Evolutionary conservation across 371 early-diverging fungal genomes (phyloP).

Genomic region (Nematocida ironsii): DNA sequence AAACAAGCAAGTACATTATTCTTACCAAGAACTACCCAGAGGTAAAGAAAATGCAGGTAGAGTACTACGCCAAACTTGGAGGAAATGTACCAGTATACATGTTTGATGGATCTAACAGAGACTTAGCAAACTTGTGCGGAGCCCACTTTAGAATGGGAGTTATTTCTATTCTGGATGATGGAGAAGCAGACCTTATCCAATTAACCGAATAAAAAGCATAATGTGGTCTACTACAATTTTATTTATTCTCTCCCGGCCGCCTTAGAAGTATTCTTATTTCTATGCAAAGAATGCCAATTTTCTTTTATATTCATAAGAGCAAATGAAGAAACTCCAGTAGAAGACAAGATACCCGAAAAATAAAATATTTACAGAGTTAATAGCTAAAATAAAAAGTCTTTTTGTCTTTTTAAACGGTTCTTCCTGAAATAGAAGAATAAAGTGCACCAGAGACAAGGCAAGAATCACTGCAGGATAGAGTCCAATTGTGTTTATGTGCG

Average conservation of each 20-base stretch:
- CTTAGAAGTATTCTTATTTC: not conserved
- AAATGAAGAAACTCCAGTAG: not conserved
- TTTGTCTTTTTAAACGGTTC: not conserved
- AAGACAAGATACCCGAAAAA: not conserved
- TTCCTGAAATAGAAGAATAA: not conserved
- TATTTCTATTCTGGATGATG: slow-evolving; percentile 69
- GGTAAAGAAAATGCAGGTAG: slow-evolving; percentile 64
- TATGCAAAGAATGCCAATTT: not conserved
- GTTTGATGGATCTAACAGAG: slow-evolving; percentile 70
- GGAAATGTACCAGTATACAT: slow-evolving; percentile 68
- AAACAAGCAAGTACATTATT: slow-evolving; percentile 67
- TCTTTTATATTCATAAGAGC: not conserved
- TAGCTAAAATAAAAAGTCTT: not conserved
- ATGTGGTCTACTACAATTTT: slow-evolving; percentile 9
- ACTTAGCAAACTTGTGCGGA: slow-evolving; percentile 64
- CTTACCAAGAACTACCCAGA: slow-evolving; percentile 68
- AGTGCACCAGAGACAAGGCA: not conserved
- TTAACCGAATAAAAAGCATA: slow-evolving; percentile 35
- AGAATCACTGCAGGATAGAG: not conserved
- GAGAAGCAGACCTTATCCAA: slow-evolving; percentile 68
- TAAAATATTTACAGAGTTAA: not conserved
- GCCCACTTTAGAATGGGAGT: slow-evolving; percentile 68
- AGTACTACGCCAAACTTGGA: slow-evolving; percentile 70
- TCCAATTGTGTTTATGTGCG: not conserved
- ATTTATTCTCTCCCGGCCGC: not conserved